Evolutionary conservation across 2,329 filamentous ascomycete species (phyloP), one percentile per base, ranked within the genome.

Genomic region (Metarhizium humberi): DNA sequence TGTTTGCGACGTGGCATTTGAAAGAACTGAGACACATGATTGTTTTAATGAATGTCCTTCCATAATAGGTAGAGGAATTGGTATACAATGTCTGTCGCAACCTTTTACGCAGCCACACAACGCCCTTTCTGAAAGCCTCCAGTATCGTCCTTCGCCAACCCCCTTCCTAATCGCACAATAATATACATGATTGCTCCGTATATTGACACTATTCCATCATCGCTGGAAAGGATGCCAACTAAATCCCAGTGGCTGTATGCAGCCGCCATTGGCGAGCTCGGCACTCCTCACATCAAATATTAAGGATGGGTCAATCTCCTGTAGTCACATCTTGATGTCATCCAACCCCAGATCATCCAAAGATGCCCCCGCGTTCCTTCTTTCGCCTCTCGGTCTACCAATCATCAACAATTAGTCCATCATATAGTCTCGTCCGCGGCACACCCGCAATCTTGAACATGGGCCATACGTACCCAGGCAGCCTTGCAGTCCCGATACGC

Each of bases 401-500:
- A 3, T 2, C 11, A 46, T 61, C 47, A 59, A 55, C 10, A 47
- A 11, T 7, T 7, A 6, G 18, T 46, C 16, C n/a, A 25, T 46
- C 6, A 42, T 42, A 16, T 42, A 16, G n/a, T 6, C 20, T 11
- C 45, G 25, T 29, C 4, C 29, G 20, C 16, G 10, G 32, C 32
- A 34, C 6, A 16, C 32, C 40, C 20, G 32, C 7, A 4, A 2
- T 18, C 16, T 46, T 7, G 18, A 8, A 20, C 18, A 25, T 25
- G 6, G 6, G n/a, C 2, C 13, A 11, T 14, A 64, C 75, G 59
- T 78, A 96, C 91, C 92, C 92, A 96, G 75, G 86, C 81, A 74
- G 95, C 92, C 71, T 96, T 96, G 73, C 92, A 97, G 59, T 95
- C 90, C 57, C 91, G 84, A 71, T 96, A 97, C 52, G 91, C 91